A percentile compares a stretch with the other conserved stretches of the same genome.
Conservation (phyloP, 371 early-diverging fungal genomes). For the Coemansia sp. region DNA sequence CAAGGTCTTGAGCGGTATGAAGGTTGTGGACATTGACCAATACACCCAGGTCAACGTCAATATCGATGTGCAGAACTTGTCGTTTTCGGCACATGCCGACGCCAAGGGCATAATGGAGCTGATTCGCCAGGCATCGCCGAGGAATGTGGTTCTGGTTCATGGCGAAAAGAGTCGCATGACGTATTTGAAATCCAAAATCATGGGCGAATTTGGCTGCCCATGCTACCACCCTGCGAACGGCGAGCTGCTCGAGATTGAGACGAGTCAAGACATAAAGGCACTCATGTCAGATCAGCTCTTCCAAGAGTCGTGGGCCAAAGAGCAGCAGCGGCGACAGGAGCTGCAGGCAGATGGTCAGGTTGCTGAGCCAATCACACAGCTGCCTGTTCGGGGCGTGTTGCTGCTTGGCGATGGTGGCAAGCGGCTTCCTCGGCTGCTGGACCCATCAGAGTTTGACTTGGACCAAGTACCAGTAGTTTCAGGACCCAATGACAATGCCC, state of each 20-base stretch:
- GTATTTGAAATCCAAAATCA: slow-evolving; percentile 78
- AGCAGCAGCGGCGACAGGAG: slow-evolving; percentile 24
- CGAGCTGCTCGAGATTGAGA: slow-evolving; percentile 65
- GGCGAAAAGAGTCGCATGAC: slow-evolving; percentile 95
- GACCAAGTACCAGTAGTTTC: slow-evolving; percentile 19
- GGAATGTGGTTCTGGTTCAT: slow-evolving; percentile 98
- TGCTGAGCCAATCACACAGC: slow-evolving; percentile 29
- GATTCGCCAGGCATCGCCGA: slow-evolving; percentile 88
- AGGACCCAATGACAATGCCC: neutral
- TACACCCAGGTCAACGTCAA: slow-evolving; percentile 80
- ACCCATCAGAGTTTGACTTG: slow-evolving; percentile 44
- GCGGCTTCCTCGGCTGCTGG: slow-evolving; percentile 32
- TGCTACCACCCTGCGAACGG: slow-evolving; percentile 92
- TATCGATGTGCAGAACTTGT: slow-evolving; percentile 90
- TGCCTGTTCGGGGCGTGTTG: slow-evolving; percentile 49
- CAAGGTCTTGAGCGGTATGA: slow-evolving; percentile 89
- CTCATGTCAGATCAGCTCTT: slow-evolving; percentile 49
- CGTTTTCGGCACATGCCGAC: slow-evolving; percentile 99
- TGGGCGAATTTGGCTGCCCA: slow-evolving; percentile 78
- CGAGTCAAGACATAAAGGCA: slow-evolving; percentile 50
- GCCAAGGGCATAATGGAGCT: slow-evolving; percentile 98
- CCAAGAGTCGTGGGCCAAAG: slow-evolving; percentile 36
- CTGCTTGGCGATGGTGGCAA: slow-evolving; percentile 35
- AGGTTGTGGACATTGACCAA: slow-evolving; percentile 73
- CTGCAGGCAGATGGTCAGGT: neutral